These are phyloP conservation scores for Botryosphaeria dothidea DNA, from an alignment of 2,329 filamentous ascomycete genomes.

Conservation along the genomic window DNA sequence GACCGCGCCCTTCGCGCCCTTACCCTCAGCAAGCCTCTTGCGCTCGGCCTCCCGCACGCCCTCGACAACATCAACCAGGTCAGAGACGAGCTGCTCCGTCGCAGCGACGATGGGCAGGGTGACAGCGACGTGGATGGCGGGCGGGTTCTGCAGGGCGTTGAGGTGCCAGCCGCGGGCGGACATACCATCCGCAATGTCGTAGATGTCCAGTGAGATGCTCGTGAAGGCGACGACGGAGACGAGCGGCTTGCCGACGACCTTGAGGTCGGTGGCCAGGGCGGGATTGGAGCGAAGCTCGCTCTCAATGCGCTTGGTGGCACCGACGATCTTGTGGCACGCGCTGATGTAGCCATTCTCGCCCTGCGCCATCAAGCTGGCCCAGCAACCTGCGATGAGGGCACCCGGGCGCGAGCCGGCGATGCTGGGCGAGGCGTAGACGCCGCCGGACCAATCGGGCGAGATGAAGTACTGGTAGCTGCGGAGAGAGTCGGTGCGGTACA, in stretches of 20 bases:
- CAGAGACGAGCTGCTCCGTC: constrained; percentile 75
- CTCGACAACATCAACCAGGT: constrained; percentile 63
- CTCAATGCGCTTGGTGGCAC: constrained; percentile 77
- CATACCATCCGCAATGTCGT: constrained; percentile 92
- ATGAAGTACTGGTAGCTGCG: constrained; percentile 96
- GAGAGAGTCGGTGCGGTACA: constrained; percentile 80
- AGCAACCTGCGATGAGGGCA: constrained; percentile 92
- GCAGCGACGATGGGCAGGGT: constrained; percentile 82
- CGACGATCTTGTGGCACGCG: constrained; percentile 84
- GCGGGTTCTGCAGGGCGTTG: constrained; percentile 87
- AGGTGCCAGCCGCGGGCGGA: constrained; percentile 86
- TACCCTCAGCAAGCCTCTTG: constrained; percentile 69
- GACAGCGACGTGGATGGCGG: constrained; percentile 91
- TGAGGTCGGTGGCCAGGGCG: constrained; percentile 69
- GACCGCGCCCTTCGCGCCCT: constrained; percentile 57
- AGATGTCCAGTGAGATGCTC: constrained; percentile 82
- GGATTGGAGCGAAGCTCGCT: constrained; percentile 71
- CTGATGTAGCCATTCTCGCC: constrained; percentile 87
- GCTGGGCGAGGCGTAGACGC: constrained; percentile 90
- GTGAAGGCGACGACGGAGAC: constrained; percentile 90
- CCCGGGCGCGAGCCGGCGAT: constrained; percentile 91
- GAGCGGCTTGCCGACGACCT: constrained; percentile 79
- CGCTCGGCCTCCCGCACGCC: constrained; percentile 80
- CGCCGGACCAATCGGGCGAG: constrained; percentile 90
- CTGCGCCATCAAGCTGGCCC: constrained; percentile 86